Evolutionary conservation across 208 protist genomes (phyloP), one percentile per base, ranked within the genome.

Genomic region (Zelonia costaricensis): DNA sequence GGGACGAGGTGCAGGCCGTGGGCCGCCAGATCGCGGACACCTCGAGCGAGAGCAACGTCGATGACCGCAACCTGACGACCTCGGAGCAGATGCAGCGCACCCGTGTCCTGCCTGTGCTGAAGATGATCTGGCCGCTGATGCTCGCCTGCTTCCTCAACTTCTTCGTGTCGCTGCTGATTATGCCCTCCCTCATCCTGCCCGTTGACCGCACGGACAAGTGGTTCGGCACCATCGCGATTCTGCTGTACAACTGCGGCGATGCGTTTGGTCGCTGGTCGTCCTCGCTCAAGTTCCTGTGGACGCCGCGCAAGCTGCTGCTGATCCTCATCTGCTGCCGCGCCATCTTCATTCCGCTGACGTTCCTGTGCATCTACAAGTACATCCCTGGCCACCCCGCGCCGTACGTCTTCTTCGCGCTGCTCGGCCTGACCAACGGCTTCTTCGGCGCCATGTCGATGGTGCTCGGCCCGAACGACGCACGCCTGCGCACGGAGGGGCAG

Each of bases 191-290:
- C 59, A 64, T 85, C 18, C 78, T 91, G 22, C 76, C 78, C 22
- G 84, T 95, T 18, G 79, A 88, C 49, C 82, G 82, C 53, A 35
- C 22, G 0, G 55, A 77, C 64, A 76, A 79, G 30, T 95, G 89
- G 89, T 95, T 92, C 62, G 64, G 74, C 20, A 91, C 87, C 16
- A 86, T 92, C 33, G 78, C 85, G 3, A 85, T 93, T 73, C 73
- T 93, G 13, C 20, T 82, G 38, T 93, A 91, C 80, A 95, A 95
- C 83, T 83, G 65, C 58, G 79, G 81, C 56, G 86, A 95, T 46
- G 84, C 78, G 12, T 62, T 60, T 5, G 89, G 89, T n/a, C 81
- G 86, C 18, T 72, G 84, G 43, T 69, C 47, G 25, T 85, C 86
- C 13, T 66, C 53, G 8, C 64, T 93, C 46, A 53, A 72, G 43